Percentiles rank a stretch among this genome's conserved stretches.
These are phyloP conservation scores for Dovyalis caffra DNA, from an alignment of 345 rosid species.

Conservation along the genomic window DNA sequence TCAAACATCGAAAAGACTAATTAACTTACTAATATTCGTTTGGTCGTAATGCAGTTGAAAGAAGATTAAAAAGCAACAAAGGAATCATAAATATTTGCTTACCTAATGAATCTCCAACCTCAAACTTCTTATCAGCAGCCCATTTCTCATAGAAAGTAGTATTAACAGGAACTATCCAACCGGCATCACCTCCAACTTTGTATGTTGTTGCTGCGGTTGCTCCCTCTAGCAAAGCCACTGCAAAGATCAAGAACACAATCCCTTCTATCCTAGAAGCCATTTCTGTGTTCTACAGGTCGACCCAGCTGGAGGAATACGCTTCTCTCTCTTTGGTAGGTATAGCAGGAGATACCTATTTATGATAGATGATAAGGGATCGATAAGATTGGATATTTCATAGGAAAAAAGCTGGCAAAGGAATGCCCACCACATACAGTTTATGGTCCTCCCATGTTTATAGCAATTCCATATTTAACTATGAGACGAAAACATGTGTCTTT, in stretches of 20 bases:
- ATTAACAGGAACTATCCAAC: conserved; percentile 17
- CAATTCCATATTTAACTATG: too few relatives aligned
- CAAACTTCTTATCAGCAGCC: conserved; percentile 20
- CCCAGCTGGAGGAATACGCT: conserved; percentile 6
- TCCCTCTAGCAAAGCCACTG: background rate
- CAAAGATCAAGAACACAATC: background rate
- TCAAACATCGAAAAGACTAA: too few relatives aligned
- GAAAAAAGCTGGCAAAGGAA: too few relatives aligned
- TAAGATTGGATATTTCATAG: too few relatives aligned
- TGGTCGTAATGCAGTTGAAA: too few relatives aligned
- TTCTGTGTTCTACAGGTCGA: conserved; percentile 19
- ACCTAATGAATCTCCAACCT: conserved; percentile 27
- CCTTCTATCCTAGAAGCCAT: background rate
- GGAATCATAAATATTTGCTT: background rate
- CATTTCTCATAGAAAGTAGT: conserved; percentile 17
- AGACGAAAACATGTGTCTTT: too few relatives aligned
- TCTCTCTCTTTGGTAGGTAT: background rate
- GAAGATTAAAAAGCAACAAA: background rate
- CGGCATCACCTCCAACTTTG: background rate
- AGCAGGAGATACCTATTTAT: too few relatives aligned
- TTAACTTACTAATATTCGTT: too few relatives aligned
- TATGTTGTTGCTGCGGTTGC: background rate
- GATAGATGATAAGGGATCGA: too few relatives aligned
- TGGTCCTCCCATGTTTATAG: too few relatives aligned
- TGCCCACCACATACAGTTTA: too few relatives aligned